phyloP scores from a whole-genome alignment of 257 asterid species.

The Plectranthus barbatus region DNA sequence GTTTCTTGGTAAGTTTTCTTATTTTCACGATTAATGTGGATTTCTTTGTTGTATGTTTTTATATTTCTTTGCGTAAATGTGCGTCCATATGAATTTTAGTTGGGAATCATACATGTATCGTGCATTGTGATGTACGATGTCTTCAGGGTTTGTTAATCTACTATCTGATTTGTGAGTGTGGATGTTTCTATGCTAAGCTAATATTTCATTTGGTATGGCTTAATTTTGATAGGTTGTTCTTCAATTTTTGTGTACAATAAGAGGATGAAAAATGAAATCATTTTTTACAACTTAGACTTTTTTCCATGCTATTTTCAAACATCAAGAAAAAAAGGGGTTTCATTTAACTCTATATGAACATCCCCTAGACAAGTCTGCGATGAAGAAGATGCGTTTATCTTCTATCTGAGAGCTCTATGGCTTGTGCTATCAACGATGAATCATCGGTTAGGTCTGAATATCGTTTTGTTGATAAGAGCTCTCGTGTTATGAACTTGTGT shows the following conservation, averaged over 20 bases:
- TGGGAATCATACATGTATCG: too few relatives aligned
- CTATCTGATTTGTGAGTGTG: too few relatives aligned
- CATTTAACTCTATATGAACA: constrained; percentile 12
- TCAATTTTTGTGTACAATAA: constrained; percentile 25
- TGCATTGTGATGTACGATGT: too few relatives aligned
- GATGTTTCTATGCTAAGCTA: too few relatives aligned
- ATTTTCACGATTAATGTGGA: too few relatives aligned
- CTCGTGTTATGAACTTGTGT: constrained; percentile 42
- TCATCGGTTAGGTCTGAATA: constrained; percentile 86
- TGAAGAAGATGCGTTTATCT: constrained; percentile 32
- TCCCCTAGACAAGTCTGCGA: constrained; percentile 27
- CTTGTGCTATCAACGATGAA: constrained; percentile 79
- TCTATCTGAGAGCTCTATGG: constrained; percentile 94
- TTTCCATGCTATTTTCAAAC: constrained; percentile 5
- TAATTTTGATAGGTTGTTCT: too few relatives aligned
- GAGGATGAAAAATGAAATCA: constrained; percentile 11
- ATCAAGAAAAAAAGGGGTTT: constrained; percentile 1
- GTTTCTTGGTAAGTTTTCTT: too few relatives aligned
- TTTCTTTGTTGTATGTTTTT: too few relatives aligned
- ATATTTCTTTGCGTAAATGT: too few relatives aligned
- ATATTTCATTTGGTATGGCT: too few relatives aligned
- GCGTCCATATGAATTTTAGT: too few relatives aligned
- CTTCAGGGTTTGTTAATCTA: too few relatives aligned
- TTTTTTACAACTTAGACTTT: constrained; percentile 15
- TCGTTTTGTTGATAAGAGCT: constrained; percentile 74